Percentiles rank a stretch among this genome's conserved stretches.
phyloP scores from a whole-genome alignment of 345 rosid genomes.

The Durio zibethinus region DNA sequence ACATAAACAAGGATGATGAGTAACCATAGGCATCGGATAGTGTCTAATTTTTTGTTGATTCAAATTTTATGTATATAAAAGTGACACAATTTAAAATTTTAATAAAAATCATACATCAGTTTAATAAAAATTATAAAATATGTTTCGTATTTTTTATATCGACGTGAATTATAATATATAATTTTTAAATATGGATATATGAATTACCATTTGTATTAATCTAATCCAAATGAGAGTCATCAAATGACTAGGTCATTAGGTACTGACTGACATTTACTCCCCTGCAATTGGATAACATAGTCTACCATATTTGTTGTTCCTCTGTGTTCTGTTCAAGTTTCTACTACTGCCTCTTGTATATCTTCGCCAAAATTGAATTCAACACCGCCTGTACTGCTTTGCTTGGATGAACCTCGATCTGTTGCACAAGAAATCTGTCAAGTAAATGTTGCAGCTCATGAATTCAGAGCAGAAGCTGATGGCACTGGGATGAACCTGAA shows the following conservation, averaged over 20 bases:
- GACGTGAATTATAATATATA: no score
- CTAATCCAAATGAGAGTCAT: neutral
- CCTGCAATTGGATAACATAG: neutral
- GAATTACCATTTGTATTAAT: no score
- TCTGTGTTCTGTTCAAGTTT: neutral
- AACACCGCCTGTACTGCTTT: constrained; percentile 71
- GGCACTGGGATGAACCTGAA: neutral
- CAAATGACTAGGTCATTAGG: neutral
- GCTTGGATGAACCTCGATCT: constrained; percentile 70
- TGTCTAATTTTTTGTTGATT: no score
- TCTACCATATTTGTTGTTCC: neutral
- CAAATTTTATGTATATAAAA: no score
- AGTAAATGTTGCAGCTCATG: neutral
- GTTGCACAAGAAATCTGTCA: constrained; percentile 9
- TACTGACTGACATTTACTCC: neutral
- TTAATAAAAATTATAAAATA: no score
- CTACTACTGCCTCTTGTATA: constrained; percentile 84
- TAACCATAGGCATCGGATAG: no score
- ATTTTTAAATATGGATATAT: no score
- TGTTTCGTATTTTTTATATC: no score
- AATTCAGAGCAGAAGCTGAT: neutral
- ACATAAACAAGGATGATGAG: no score
- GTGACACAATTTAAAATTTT: no score
- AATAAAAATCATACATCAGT: no score
- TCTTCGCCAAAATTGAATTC: constrained; percentile 76